phyloP scores from a whole-genome alignment of 106 monocot genomes.

The Platanthera zijinensis region DNA sequence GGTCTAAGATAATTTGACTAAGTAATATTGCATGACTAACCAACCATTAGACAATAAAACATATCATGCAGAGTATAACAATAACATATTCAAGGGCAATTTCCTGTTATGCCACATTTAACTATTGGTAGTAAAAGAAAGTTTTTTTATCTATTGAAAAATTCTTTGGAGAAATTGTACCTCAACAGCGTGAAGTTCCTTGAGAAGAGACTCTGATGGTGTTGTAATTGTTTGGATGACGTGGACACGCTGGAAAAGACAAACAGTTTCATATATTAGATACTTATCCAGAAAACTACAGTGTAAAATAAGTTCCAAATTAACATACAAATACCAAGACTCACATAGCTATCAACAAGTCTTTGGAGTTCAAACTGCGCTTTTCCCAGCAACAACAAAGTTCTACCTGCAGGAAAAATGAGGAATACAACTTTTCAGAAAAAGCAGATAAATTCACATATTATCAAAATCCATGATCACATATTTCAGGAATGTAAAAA shows the following conservation, averaged over 20 bases:
- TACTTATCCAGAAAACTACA: background rate
- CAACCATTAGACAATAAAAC: background rate
- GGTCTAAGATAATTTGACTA: background rate
- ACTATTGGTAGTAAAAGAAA: background rate
- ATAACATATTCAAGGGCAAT: background rate
- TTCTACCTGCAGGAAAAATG: slow-evolving; percentile 24
- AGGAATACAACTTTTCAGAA: background rate
- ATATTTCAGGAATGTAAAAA: background rate
- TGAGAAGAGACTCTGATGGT: slow-evolving; percentile 74
- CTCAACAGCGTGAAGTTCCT: slow-evolving; percentile 69
- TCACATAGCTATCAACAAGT: slow-evolving; percentile 67
- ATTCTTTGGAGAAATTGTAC: slow-evolving; percentile 20
- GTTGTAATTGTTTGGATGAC: slow-evolving; percentile 58
- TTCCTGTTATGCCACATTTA: background rate
- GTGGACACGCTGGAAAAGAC: slow-evolving; percentile 54
- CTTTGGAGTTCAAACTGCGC: slow-evolving; percentile 60
- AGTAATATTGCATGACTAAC: background rate
- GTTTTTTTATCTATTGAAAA: background rate
- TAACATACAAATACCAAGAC: slow-evolving; percentile 12
- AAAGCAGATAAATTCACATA: background rate
- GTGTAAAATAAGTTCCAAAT: background rate
- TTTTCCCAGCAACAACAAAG: slow-evolving; percentile 55
- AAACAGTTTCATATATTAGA: background rate
- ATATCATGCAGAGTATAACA: background rate
- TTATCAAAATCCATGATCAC: background rate